phyloP scores from a whole-genome alignment of 176 grass and related monocot genomes.

The Hordeum vulgare region DNA sequence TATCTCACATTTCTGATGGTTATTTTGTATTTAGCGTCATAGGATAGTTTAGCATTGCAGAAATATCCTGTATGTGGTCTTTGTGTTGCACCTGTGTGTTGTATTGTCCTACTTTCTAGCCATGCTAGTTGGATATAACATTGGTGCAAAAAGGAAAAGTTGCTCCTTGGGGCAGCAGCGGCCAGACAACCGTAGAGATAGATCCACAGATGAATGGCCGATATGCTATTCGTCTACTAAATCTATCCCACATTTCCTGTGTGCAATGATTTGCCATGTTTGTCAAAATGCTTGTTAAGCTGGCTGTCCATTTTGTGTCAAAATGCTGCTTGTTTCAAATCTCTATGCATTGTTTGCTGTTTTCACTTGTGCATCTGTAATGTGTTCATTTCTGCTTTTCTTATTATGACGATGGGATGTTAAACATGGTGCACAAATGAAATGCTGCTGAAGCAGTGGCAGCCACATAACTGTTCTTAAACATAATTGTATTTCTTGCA shows the following conservation, averaged over 20 bases:
- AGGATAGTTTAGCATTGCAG: not conserved
- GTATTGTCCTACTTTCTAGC: not conserved
- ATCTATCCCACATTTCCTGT: not conserved
- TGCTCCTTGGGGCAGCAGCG: not conserved
- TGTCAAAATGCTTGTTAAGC: not conserved
- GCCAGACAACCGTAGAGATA: not conserved
- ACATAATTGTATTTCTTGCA: no score
- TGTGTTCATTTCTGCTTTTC: not conserved
- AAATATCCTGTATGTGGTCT: not conserved
- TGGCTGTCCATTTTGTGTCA: not conserved
- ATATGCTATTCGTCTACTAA: not conserved
- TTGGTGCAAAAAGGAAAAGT: not conserved
- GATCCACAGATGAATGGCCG: not conserved
- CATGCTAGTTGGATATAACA: not conserved
- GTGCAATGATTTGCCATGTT: not conserved
- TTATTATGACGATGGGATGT: not conserved
- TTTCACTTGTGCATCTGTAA: not conserved
- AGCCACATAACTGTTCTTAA: no score
- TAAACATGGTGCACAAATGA: not conserved
- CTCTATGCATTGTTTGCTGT: no score
- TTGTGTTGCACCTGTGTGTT: not conserved
- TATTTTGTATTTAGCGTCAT: not conserved
- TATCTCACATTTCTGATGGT: not conserved
- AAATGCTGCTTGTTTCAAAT: no score
- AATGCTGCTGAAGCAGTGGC: not conserved